A percentile compares a stretch with the other conserved stretches of the same genome.
These are phyloP conservation scores for Hortiboletus rubellus DNA, from an alignment of 1,284 basidiomycete genomes.

Conservation along the genomic window DNA sequence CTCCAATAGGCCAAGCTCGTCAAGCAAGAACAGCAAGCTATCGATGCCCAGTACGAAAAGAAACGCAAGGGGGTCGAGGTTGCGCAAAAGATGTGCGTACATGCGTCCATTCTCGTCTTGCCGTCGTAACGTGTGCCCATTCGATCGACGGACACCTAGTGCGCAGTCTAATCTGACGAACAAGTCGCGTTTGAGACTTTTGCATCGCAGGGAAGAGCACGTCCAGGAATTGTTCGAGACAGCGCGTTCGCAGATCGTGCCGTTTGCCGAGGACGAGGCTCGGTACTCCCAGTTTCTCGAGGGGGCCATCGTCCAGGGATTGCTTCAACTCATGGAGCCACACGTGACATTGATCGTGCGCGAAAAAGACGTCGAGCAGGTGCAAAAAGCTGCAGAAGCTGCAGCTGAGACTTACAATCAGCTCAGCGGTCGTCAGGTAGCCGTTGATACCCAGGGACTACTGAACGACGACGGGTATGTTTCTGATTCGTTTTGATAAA, in stretches of 20 bases:
- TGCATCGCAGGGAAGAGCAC: conserved; percentile 92
- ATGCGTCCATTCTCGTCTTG: neutral
- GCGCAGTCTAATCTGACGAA: conserved; percentile 96
- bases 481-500: neutral
- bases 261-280: conserved; percentile 67
- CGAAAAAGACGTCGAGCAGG: conserved; percentile 57
- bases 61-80: conserved; percentile 91
- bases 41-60: conserved; percentile 92
- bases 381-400: conserved; percentile 57
- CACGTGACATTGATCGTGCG: conserved; percentile 63
- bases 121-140: neutral
- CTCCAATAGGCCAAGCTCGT: conserved; percentile 84
- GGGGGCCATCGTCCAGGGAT: conserved; percentile 79
- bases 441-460: conserved; percentile 62
- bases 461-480: conserved; percentile 74
- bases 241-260: conserved; percentile 64
- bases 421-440: conserved; percentile 71
- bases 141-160: conserved; percentile 44
- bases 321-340: conserved; percentile 71
- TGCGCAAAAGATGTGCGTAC: conserved; percentile 88
- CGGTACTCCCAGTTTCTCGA: conserved; percentile 81
- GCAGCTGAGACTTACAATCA: conserved; percentile 71
- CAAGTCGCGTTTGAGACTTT: conserved; percentile 88
- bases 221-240: conserved; percentile 86
- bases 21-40: conserved; percentile 89